These are phyloP conservation scores for Penicillium psychrosexuale DNA, from an alignment of 2,329 filamentous ascomycete genomes.

Conservation along the genomic window DNA sequence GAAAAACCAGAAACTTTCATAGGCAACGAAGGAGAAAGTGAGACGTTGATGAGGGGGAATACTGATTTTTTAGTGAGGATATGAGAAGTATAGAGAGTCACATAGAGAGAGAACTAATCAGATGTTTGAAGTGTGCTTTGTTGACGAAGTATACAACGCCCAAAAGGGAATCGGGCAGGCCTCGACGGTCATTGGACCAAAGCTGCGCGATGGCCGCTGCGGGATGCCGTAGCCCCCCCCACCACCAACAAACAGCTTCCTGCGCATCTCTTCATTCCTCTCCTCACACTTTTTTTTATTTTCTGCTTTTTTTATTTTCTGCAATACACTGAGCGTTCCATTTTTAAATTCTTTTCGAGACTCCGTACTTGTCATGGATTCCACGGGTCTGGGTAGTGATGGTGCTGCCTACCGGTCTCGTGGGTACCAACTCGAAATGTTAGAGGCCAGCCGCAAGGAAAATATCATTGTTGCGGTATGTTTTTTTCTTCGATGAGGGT, in stretches of 20 bases:
- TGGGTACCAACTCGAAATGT: conserved; percentile 74
- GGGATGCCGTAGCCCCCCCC: background rate
- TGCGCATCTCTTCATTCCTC: background rate
- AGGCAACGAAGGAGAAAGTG: background rate
- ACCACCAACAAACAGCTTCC: background rate
- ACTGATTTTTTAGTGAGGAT: background rate
- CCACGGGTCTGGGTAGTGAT: background rate
- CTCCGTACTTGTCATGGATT: background rate
- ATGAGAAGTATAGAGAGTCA: no score
- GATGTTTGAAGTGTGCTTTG: background rate
- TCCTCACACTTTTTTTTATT: background rate
- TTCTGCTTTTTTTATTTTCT: background rate
- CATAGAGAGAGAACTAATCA: background rate
- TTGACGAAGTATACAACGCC: background rate
- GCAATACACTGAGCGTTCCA: background rate
- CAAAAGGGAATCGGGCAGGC: background rate
- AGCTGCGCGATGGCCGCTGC: conserved; percentile 4
- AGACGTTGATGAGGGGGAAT: background rate
- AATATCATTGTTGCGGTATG: conserved; percentile 70
- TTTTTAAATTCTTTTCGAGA: background rate
- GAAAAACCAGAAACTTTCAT: background rate
- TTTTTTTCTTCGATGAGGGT: background rate
- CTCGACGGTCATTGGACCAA: background rate
- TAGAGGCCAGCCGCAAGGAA: conserved; percentile 62
- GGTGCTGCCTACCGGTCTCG: conserved; percentile 36